phyloP scores from a whole-genome alignment of 257 asterid genomes.

The Euphrasia confusa region DNA sequence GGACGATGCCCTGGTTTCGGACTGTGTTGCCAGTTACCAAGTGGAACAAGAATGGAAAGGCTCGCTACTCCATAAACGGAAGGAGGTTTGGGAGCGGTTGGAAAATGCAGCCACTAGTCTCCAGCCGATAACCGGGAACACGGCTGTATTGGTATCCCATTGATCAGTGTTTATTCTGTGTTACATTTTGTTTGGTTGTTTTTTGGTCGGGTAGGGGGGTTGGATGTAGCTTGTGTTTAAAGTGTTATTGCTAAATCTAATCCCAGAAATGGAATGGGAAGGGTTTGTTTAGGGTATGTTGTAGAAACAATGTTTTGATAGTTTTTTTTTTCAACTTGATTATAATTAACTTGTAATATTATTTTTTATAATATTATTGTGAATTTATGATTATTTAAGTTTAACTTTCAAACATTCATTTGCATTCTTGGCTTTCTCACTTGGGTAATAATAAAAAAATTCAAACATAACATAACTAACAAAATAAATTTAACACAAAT shows the following conservation, averaged over 20 bases:
- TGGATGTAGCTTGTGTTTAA: slow-evolving; percentile 15
- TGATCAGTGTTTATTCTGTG: slow-evolving; percentile 10
- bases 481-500: neutral
- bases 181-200: too few species aligned
- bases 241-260: slow-evolving; percentile 13
- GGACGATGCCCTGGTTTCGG: slow-evolving; percentile 54
- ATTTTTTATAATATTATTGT: too few species aligned
- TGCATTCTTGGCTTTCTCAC: neutral
- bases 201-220: too few species aligned
- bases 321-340: neutral
- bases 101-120: slow-evolving; percentile 50
- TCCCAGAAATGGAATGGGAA: slow-evolving; percentile 33
- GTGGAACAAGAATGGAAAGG: slow-evolving; percentile 44
- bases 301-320: too few species aligned
- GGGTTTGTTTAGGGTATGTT: slow-evolving; percentile 11
- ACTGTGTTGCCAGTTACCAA: slow-evolving; percentile 51
- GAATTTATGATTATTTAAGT: neutral
- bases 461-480: neutral
- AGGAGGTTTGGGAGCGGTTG: slow-evolving; percentile 55
- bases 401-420: neutral
- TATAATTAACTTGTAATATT: slow-evolving; percentile 10
- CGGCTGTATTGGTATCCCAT: slow-evolving; percentile 62
- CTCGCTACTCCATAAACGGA: slow-evolving; percentile 38
- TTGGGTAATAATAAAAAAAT: too few species aligned
- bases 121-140: slow-evolving; percentile 57